phyloP scores from a whole-genome alignment of 179 eudicot genomes.

The Carnegiea gigantea region DNA sequence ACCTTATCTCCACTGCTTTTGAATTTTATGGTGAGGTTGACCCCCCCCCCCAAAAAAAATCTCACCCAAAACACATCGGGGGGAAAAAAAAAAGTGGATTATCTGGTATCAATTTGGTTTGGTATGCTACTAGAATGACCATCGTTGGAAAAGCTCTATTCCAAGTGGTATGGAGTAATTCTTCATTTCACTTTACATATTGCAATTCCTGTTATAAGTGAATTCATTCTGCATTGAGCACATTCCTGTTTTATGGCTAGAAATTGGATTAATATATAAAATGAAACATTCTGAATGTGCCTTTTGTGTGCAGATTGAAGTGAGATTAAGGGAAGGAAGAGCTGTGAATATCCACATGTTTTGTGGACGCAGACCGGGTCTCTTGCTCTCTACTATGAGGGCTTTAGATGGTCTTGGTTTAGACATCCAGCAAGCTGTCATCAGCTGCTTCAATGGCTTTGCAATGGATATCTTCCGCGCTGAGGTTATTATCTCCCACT shows the following conservation, averaged over 20 bases:
- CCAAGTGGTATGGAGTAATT: too few relatives aligned
- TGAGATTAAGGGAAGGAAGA: slow-evolving; percentile 64
- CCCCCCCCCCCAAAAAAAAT: too few relatives aligned
- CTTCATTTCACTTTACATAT: too few relatives aligned
- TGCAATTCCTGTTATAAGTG: not conserved
- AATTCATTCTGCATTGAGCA: not conserved
- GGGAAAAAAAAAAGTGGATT: not conserved
- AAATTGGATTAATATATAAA: not conserved
- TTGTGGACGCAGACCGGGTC: slow-evolving; percentile 79
- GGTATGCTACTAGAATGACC: not conserved
- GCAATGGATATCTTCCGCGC: slow-evolving; percentile 76
- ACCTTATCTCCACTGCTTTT: too few relatives aligned
- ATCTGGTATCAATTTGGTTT: not conserved
- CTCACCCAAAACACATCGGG: too few relatives aligned
- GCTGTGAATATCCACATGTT: slow-evolving; percentile 78
- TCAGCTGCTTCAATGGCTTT: slow-evolving; percentile 84
- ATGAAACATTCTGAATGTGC: not conserved
- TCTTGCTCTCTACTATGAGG: slow-evolving; percentile 67
- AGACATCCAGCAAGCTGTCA: slow-evolving; percentile 82
- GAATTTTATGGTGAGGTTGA: too few relatives aligned
- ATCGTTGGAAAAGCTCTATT: not conserved
- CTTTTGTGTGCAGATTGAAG: slow-evolving; percentile 51
- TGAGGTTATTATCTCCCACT: slow-evolving; percentile 42
- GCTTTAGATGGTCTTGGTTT: slow-evolving; percentile 76
- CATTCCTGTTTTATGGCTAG: not conserved